Evolutionary conservation across 352 stramenopile species (phyloP), one percentile per base, ranked within the genome.

Genomic region (Albugo candida): DNA sequence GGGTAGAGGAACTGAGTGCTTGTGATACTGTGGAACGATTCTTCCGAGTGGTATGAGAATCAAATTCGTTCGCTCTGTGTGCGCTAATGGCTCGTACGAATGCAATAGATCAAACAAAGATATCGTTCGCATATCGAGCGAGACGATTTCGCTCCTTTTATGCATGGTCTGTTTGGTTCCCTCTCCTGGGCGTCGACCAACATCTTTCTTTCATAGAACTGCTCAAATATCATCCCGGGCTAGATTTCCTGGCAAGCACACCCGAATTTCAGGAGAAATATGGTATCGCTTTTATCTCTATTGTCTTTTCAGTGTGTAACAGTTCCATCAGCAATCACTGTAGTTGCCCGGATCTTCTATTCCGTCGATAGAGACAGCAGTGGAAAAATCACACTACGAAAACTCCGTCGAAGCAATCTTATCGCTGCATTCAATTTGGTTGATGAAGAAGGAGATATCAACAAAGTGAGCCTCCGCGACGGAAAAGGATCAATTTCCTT

Each of bases 261-360:
- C 83, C 89, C n/a, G 95, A 99, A 59, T 99, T 99, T 69, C 95
- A 99, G 68, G 91, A 98, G 57, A 99, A 99, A 80, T 99, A 99
- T 67, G 78, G 74, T 85, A 53, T 8, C 6, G 41, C 43, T 13
- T n/a, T 37, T n/a, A 3, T 47, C 35, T 5, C 41, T 13, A n/a
- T 31, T 2, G 16, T 46, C 6, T 13, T 13, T 44, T 14, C 27
- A 51, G 1, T 16, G 16, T 34, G 11, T 20, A 39, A 17, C 17
- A 37, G 17, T 12, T 31, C 12, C 8, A 27, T 36, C 51, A 91
- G 93, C 93, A 11, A 80, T 97, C 55, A 99, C 95, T 1, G 94
- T 98, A 34, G 95, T 92, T 38, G 82, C 92, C 36, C 65, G 88
- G 43, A 96, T 97, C 64, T 95, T 96, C 58, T 97, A 95, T 64